Conservation (phyloP, 257 asterid genomes). For the Plantago elongata region DNA sequence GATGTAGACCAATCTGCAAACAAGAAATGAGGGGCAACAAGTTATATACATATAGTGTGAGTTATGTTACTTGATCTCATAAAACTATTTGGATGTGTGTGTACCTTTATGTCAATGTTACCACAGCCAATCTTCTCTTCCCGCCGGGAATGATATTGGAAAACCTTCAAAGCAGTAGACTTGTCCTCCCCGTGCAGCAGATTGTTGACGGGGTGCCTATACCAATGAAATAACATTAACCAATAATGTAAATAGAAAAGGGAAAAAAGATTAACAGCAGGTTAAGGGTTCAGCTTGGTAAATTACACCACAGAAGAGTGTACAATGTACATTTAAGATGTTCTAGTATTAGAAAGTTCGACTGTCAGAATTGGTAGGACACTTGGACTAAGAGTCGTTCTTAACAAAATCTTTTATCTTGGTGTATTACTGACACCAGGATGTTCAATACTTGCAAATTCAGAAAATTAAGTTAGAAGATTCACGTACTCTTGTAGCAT, state of each 20-base stretch:
- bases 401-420: background rate
- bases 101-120: conserved; percentile 67
- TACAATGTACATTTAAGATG: too few species aligned
- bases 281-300: too few species aligned
- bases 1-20: conserved; percentile 71
- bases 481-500: conserved; percentile 63
- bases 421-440: background rate
- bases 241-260: background rate
- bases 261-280: conserved; percentile 1
- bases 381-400: too few species aligned
- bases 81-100: background rate
- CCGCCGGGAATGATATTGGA: conserved; percentile 70
- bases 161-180: conserved; percentile 50
- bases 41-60: background rate
- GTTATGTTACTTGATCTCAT: background rate
- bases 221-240: conserved; percentile 11
- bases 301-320: too few species aligned
- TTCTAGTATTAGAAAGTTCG: too few species aligned
- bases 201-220: conserved; percentile 49
- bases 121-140: conserved; percentile 66
- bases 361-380: too few species aligned
- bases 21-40: conserved; percentile 5
- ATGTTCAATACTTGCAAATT: background rate
- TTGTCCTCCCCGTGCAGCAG: conserved; percentile 55
- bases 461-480: conserved; percentile 5